Evolutionary conservation across 352 stramenopile genomes (phyloP), one percentile per base, ranked within the genome.

Genomic region (Phytophthora citricola): DNA sequence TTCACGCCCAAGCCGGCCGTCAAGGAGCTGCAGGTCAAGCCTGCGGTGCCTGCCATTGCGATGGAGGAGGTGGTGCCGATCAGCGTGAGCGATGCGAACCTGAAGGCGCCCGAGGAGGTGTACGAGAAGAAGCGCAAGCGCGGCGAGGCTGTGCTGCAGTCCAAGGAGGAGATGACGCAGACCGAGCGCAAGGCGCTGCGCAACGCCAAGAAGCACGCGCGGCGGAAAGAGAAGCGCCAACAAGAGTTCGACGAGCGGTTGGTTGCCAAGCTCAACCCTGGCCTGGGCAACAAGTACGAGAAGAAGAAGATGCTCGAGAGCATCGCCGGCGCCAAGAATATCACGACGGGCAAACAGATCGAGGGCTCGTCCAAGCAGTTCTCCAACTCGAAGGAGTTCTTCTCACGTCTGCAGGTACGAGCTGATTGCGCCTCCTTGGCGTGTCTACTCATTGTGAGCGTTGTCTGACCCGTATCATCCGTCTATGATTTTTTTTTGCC

Each of bases 281-380:
- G 93, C 0, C 78, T 98, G 34, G 93, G 94, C 63, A 98, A 98
- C 81, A 97, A 97, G 57, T 98, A 98, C 81, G 95, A 97, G 66
- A 98, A 98, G 75, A 95, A 89, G 83, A 97, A 95, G 63, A 83
- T 95, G 78, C 76, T 94, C 63, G 83, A 95, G 70, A 92, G 77
- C 64, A 76, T 95, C 38, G 79, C 82, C 24, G 75, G 71, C 51
- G 82, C 84, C 76, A 92, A 91, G 74, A 95, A 93, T 66, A 76
- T 95, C 66, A 92, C 82, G n/a, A 87, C 58, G 63, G 87, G 87
- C 79, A 95, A 88, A 69, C 76, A 80, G 52, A 93, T 93, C 73
- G 83, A 93, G 46, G 85, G 84, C 59, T 92, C 83, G 14, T 84
- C 81, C 38, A 89, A 90, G 70, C 84, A 93, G 71, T 95, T 93